Percentiles rank a stretch among this genome's conserved stretches.
These are phyloP conservation scores for Malassezia obtusa DNA, from an alignment of 1,284 basidiomycete species.

Conservation along the genomic window DNA sequence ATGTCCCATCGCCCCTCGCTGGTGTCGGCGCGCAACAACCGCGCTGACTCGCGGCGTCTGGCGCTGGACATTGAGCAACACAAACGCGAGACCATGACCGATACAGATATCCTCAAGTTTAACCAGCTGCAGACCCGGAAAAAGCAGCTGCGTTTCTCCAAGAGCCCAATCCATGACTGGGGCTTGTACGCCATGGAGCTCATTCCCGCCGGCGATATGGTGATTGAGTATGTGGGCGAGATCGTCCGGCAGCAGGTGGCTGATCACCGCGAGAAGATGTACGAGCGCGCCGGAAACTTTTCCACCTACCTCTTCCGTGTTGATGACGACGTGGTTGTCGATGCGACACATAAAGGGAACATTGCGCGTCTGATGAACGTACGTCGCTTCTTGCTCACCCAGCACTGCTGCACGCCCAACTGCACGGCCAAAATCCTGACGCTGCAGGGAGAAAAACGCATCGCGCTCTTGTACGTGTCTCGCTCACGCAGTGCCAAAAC, in stretches of 20 bases:
- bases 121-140: conserved; percentile 95
- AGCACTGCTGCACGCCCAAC: conserved; percentile 89
- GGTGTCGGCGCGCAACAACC: conserved; percentile 76
- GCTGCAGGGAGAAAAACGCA: conserved; percentile 95
- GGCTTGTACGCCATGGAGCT: conserved; percentile 59
- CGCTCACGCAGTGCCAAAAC: conserved; percentile 64
- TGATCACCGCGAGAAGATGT: conserved; percentile 90
- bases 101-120: conserved; percentile 69
- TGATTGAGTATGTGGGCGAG: conserved; percentile 99
- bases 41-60: conserved; percentile 83
- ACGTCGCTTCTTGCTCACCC: not conserved
- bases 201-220: conserved; percentile 91
- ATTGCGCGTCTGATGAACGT: conserved; percentile 55
- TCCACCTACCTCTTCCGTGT: conserved; percentile 49
- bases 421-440: conserved; percentile 98
- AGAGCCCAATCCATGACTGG: conserved; percentile 96
- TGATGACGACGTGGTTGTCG: conserved; percentile 58
- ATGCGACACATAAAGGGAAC: conserved; percentile 96
- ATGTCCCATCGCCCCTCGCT: conserved; percentile 50
- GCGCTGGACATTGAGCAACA: conserved; percentile 91
- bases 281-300: conserved; percentile 64
- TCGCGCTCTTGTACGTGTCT: conserved; percentile 65
- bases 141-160: conserved; percentile 91
- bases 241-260: conserved; percentile 89
- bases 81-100: conserved; percentile 56